These are phyloP conservation scores for Fistulinella staudtii DNA, from an alignment of 1,284 basidiomycete genomes.

Conservation along the genomic window DNA sequence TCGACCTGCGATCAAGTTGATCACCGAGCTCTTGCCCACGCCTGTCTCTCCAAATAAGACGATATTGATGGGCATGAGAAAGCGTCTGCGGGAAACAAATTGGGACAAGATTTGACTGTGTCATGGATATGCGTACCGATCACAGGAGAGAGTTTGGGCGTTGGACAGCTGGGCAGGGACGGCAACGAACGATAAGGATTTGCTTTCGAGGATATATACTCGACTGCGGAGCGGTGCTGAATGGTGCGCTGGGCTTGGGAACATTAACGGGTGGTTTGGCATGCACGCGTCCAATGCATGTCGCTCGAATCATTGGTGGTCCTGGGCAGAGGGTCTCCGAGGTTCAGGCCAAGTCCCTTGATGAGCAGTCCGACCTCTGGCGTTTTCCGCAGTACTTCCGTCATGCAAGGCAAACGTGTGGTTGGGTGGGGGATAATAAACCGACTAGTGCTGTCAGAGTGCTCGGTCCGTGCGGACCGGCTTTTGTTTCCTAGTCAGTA, in stretches of 20 bases:
- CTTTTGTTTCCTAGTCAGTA: too few relatives aligned
- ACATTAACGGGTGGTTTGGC: too few relatives aligned
- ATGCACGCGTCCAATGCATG: neutral
- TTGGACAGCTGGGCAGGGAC: neutral
- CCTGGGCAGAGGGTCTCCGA: neutral
- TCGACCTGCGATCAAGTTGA: slow-evolving; percentile 28
- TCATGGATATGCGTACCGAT: slow-evolving; percentile 11
- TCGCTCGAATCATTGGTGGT: neutral
- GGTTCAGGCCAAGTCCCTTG: slow-evolving; percentile 1
- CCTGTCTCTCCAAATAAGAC: slow-evolving; percentile 26
- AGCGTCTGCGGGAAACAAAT: slow-evolving; percentile 2
- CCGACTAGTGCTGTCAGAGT: neutral
- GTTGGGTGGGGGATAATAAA: neutral
- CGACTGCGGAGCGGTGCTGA: neutral
- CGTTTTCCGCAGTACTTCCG: neutral
- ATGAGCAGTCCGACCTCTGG: neutral
- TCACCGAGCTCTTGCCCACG: slow-evolving; percentile 24
- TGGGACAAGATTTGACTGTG: slow-evolving; percentile 2
- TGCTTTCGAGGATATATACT: slow-evolving; percentile 1
- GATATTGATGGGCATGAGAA: slow-evolving; percentile 22
- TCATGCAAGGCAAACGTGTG: slow-evolving; percentile 7
- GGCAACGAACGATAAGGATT: neutral
- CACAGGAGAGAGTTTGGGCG: neutral
- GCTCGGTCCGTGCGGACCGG: slow-evolving; percentile 17
- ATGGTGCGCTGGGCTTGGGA: neutral